Conservation (phyloP, 495 filamentous ascomycete species). For the Durotheca rogersii region DNA sequence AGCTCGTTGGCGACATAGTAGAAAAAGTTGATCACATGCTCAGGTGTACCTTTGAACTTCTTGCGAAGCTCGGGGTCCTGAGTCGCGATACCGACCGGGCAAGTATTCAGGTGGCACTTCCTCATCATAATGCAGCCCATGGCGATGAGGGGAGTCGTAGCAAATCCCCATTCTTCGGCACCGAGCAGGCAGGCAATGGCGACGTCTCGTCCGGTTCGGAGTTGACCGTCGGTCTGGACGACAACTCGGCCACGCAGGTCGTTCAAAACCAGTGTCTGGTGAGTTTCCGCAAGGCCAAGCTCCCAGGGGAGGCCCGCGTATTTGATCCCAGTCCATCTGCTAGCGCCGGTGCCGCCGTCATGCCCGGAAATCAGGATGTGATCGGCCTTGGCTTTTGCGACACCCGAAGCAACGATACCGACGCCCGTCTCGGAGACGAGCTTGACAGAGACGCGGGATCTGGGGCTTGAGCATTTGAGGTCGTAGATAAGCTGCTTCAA, state of each 20-base stretch:
- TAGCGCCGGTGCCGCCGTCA: slow-evolving; percentile 97
- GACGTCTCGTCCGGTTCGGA: slow-evolving; percentile 91
- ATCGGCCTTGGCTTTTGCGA: slow-evolving; percentile 97
- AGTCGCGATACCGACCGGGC: slow-evolving; percentile 95
- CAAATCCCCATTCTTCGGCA: slow-evolving; percentile 97
- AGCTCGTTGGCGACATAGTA: slow-evolving; percentile 98
- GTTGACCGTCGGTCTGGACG: slow-evolving; percentile 96
- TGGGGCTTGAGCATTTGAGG: slow-evolving; percentile 95
- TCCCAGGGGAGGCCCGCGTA: slow-evolving; percentile 99
- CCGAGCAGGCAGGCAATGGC: slow-evolving; percentile 95
- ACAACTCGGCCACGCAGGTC: slow-evolving; percentile 95
- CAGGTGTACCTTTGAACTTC: slow-evolving; percentile 92
- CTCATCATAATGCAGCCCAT: slow-evolving; percentile 99
- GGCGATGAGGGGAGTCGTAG: slow-evolving; percentile 94
- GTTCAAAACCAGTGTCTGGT: slow-evolving; percentile 98
- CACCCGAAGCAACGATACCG: slow-evolving; percentile 96
- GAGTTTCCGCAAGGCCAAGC: slow-evolving; percentile 94
- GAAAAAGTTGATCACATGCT: slow-evolving; percentile 99
- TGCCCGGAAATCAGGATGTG: slow-evolving; percentile 98
- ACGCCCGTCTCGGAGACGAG: slow-evolving; percentile 98
- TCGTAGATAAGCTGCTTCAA: slow-evolving; percentile 99
- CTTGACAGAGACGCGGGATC: slow-evolving; percentile 95
- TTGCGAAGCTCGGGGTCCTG: slow-evolving; percentile 93
- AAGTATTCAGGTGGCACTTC: slow-evolving; percentile 58
- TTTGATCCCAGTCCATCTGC: slow-evolving; percentile 99